A percentile compares a stretch with the other conserved stretches of the same genome.
Evolutionary conservation across 805 yeast species (phyloP).

Genomic region (Wickerhamiella shivajii): DNA sequence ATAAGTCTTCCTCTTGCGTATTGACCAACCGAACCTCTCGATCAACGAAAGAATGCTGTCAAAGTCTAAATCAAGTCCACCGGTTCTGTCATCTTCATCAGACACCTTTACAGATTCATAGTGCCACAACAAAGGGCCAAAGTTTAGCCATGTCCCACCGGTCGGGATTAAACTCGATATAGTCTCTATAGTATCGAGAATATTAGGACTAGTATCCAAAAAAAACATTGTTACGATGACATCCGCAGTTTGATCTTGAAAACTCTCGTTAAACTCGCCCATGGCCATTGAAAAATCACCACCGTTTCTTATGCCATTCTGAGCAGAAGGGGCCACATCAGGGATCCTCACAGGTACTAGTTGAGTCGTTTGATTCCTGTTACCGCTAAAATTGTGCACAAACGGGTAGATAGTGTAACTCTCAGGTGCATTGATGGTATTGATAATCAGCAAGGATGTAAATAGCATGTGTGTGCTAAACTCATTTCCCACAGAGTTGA

Average conservation of each 20-base stretch:
- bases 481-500: slow-evolving; percentile 62
- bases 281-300: slow-evolving; percentile 51
- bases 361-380: slow-evolving; percentile 36
- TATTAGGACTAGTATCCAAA: slow-evolving; percentile 78
- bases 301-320: slow-evolving; percentile 9
- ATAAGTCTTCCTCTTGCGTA: slow-evolving; percentile 33
- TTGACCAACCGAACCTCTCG: slow-evolving; percentile 35
- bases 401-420: slow-evolving; percentile 24
- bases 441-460: slow-evolving; percentile 28
- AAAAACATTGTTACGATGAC: slow-evolving; percentile 46
- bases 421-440: slow-evolving; percentile 11
- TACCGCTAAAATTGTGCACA: slow-evolving; percentile 59
- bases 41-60: slow-evolving; percentile 40
- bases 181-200: slow-evolving; percentile 56
- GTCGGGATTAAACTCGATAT: slow-evolving; percentile 36
- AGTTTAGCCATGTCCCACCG: slow-evolving; percentile 61
- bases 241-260: slow-evolving; percentile 34
- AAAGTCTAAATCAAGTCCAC: slow-evolving; percentile 44
- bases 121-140: slow-evolving; percentile 64
- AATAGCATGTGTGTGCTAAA: slow-evolving; percentile 66
- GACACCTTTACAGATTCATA: slow-evolving; percentile 19
- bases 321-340: slow-evolving; percentile 19
- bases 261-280: slow-evolving; percentile 56
- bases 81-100: slow-evolving; percentile 32
- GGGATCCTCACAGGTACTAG: slow-evolving; percentile 31